A percentile compares a stretch with the other conserved stretches of the same genome.
These are phyloP conservation scores for Erodium trifolium DNA, from an alignment of 441 rosid species.

Conservation along the genomic window DNA sequence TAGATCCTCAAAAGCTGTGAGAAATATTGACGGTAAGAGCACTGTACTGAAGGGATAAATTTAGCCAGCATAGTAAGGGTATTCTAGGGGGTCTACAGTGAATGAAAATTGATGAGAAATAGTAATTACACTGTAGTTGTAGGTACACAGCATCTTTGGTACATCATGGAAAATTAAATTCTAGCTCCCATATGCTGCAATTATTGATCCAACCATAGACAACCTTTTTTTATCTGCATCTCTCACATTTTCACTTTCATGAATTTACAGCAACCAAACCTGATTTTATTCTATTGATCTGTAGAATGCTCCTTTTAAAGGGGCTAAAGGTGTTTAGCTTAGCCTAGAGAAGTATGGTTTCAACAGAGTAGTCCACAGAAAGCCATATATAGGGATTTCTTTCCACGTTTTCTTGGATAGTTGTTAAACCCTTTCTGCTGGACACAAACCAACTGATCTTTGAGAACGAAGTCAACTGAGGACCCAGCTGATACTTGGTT, in stretches of 20 bases:
- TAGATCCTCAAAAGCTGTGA: neutral
- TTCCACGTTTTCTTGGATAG: neutral
- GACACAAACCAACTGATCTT: neutral
- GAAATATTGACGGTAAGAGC: neutral
- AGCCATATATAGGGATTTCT: too few species aligned
- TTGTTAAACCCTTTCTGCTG: neutral
- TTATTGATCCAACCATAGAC: neutral
- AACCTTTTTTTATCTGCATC: neutral
- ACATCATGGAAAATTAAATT: neutral
- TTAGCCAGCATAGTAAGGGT: neutral
- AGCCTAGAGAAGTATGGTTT: neutral
- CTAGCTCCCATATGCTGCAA: conserved; percentile 1
- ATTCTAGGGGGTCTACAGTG: neutral
- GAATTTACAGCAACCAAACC: neutral
- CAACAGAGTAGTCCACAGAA: neutral
- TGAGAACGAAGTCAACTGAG: neutral
- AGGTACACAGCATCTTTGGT: neutral
- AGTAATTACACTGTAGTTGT: neutral
- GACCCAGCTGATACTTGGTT: neutral
- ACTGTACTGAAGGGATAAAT: neutral
- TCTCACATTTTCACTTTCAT: neutral
- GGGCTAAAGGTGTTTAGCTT: neutral
- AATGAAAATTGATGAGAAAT: neutral
- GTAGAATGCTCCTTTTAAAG: neutral
- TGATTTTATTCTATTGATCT: neutral